Evolutionary conservation across 1,139 yeast species (phyloP).

Genomic region (Candida smagusa): DNA sequence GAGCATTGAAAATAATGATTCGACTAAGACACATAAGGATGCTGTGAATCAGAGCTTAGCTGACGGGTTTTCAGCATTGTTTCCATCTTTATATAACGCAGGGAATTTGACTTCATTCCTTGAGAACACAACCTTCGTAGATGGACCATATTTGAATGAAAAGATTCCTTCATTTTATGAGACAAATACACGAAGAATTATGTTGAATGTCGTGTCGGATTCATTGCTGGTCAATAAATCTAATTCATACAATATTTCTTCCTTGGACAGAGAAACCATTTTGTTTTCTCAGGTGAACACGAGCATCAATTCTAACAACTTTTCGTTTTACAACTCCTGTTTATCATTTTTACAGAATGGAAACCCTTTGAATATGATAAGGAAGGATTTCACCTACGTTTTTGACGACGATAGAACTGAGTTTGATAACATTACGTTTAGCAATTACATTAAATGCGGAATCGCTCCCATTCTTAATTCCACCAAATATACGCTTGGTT

Average conservation of each 20-base stretch:
- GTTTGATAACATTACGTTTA: slow-evolving; percentile 32
- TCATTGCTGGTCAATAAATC: slow-evolving; percentile 12
- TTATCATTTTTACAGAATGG: neutral
- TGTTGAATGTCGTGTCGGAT: slow-evolving; percentile 31
- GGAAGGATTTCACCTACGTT: slow-evolving; percentile 33
- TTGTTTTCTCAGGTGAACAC: slow-evolving; percentile 14
- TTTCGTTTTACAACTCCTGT: slow-evolving; percentile 6
- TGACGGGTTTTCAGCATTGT: neutral
- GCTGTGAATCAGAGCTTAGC: too few species aligned
- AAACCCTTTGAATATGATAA: neutral
- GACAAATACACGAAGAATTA: slow-evolving; percentile 36
- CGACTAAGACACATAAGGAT: too few species aligned
- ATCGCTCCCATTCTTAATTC: slow-evolving; percentile 56
- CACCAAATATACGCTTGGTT: slow-evolving; percentile 14
- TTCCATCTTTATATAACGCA: neutral
- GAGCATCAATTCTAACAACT: slow-evolving; percentile 3
- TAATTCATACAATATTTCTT: slow-evolving; percentile 17
- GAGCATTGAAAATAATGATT: neutral
- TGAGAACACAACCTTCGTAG: neutral
- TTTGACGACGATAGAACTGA: slow-evolving; percentile 27
- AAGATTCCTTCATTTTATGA: too few species aligned
- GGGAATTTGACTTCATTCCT: neutral
- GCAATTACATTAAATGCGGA: slow-evolving; percentile 49
- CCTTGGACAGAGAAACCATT: slow-evolving; percentile 18
- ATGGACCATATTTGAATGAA: neutral